Percentiles rank a stretch among this genome's conserved stretches.
These are phyloP conservation scores for Hanseniaspora lachancei DNA, from an alignment of 805 yeast genomes.

Conservation along the genomic window DNA sequence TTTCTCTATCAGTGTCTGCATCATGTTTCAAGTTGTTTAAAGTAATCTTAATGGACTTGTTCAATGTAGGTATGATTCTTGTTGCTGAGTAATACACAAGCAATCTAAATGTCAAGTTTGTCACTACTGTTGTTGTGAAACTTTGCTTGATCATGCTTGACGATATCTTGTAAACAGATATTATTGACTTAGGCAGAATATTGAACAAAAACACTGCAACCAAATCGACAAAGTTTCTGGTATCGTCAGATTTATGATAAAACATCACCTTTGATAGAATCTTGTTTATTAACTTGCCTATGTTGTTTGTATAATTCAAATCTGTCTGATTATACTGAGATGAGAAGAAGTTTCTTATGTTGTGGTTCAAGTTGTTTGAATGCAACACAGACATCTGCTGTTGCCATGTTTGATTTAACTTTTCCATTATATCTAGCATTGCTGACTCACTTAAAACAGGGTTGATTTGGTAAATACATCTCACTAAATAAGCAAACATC, in stretches of 20 bases:
- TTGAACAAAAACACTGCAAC: background rate
- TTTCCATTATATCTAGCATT: constrained; percentile 31
- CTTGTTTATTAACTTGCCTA: background rate
- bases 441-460: constrained; percentile 64
- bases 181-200: constrained; percentile 12
- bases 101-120: constrained; percentile 74
- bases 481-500: constrained; percentile 78
- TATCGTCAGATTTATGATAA: constrained; percentile 2
- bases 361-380: constrained; percentile 5
- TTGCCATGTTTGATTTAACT: constrained; percentile 28
- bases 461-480: constrained; percentile 83
- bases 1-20: constrained; percentile 8
- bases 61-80: constrained; percentile 71
- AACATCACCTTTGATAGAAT: background rate
- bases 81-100: constrained; percentile 85
- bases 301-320: background rate
- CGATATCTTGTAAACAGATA: constrained; percentile 18
- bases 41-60: constrained; percentile 24
- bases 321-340: background rate
- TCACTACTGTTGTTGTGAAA: constrained; percentile 64
- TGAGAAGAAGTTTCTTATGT: constrained; percentile 4
- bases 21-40: background rate
- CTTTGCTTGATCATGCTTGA: constrained; percentile 42
- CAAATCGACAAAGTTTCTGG: constrained; percentile 6
- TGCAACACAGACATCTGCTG: constrained; percentile 15